Percentiles rank a stretch among this genome's conserved stretches.
These are phyloP conservation scores for Aspergillus taichungensis DNA, from an alignment of 495 filamentous ascomycete genomes.

Conservation along the genomic window DNA sequence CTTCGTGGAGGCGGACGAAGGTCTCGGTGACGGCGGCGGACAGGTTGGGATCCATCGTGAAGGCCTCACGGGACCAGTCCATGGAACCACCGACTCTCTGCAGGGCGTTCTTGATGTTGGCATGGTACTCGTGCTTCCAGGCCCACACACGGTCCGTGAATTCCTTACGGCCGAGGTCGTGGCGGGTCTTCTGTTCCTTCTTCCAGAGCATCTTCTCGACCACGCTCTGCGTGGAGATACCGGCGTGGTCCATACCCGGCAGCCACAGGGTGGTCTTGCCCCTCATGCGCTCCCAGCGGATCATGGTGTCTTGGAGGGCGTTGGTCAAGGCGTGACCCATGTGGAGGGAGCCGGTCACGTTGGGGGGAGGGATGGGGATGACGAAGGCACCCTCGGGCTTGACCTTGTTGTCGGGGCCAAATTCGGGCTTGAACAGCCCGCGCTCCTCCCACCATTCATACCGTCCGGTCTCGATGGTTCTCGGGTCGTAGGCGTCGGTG, in stretches of 20 bases:
- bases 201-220: conserved; percentile 72
- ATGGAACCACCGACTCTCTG: conserved; percentile 53
- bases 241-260: conserved; percentile 69
- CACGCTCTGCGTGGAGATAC: conserved; percentile 68
- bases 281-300: conserved; percentile 59
- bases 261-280: conserved; percentile 62
- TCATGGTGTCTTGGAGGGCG: conserved; percentile 66
- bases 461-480: conserved; percentile 46
- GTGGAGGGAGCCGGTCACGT: conserved; percentile 64
- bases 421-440: conserved; percentile 67
- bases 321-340: conserved; percentile 63
- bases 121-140: conserved; percentile 65
- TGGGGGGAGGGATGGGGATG: conserved; percentile 68
- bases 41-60: conserved; percentile 62
- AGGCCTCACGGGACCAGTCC: conserved; percentile 60
- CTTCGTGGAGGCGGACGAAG: conserved; percentile 63
- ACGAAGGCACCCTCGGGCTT: conserved; percentile 63
- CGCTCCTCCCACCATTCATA: conserved; percentile 54
- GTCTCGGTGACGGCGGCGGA: conserved; percentile 62
- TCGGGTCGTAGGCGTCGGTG: conserved; percentile 48
- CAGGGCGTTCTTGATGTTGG: conserved; percentile 50
- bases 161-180: conserved; percentile 54
- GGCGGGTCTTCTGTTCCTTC: conserved; percentile 53
- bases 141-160: conserved; percentile 56
- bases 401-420: conserved; percentile 52